Percentiles rank a stretch among this genome's conserved stretches.
phyloP scores from a whole-genome alignment of 2,329 filamentous ascomycete species.

The Diaporthe citriasiana region DNA sequence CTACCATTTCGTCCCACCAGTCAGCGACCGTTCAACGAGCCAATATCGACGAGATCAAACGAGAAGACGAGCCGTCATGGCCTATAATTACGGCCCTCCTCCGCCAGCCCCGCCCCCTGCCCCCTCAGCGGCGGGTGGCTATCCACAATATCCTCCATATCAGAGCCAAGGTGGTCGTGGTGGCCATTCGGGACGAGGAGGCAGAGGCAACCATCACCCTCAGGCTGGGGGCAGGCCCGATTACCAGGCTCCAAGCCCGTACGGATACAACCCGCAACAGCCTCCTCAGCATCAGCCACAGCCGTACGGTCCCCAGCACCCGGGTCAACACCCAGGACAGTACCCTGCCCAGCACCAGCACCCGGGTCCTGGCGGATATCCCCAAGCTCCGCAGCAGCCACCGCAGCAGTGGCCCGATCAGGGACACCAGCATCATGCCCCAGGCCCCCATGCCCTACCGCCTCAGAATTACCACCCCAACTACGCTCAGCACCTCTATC shows the following conservation, averaged over 20 bases:
- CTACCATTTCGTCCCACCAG: background rate
- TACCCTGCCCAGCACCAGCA: slow-evolving; percentile 54
- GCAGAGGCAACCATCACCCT: slow-evolving; percentile 58
- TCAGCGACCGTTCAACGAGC: background rate
- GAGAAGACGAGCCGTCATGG: slow-evolving; percentile 54
- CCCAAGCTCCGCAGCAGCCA: slow-evolving; percentile 58
- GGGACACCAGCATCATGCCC: slow-evolving; percentile 54
- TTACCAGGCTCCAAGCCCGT: slow-evolving; percentile 58
- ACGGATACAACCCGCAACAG: slow-evolving; percentile 59
- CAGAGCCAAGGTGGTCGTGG: slow-evolving; percentile 55
- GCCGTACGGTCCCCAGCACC: slow-evolving; percentile 49
- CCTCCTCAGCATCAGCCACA: slow-evolving; percentile 49
- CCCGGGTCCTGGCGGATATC: slow-evolving; percentile 54
- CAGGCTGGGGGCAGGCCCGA: slow-evolving; percentile 55
- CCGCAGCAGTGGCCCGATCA: slow-evolving; percentile 54
- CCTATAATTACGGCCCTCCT: slow-evolving; percentile 69
- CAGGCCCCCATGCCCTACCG: slow-evolving; percentile 63
- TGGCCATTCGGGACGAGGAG: slow-evolving; percentile 53
- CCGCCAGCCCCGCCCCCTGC: slow-evolving; percentile 60
- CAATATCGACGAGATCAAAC: background rate
- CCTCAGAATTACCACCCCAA: slow-evolving; percentile 71
- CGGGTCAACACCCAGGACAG: slow-evolving; percentile 52
- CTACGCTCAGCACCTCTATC: slow-evolving; percentile 69
- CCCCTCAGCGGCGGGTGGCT: slow-evolving; percentile 46
- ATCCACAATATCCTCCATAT: slow-evolving; percentile 58